These are phyloP conservation scores for Yamadazyma membranifaciens DNA, from an alignment of 1,139 yeast species.

Conservation along the genomic window DNA sequence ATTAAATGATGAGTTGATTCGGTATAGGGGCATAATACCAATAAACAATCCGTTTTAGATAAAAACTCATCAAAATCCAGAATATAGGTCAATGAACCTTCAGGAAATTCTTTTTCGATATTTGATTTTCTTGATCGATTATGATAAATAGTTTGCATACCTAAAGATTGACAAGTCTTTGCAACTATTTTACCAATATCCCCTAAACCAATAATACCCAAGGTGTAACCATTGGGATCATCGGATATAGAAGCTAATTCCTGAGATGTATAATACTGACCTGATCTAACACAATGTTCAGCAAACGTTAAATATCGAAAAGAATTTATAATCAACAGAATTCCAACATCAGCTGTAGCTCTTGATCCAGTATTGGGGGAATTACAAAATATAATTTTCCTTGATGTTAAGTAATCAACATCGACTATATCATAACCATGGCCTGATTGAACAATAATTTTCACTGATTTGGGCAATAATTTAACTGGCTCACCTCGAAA, in stretches of 20 bases:
- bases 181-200: conserved; percentile 35
- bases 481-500: conserved; percentile 28
- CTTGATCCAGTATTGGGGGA: conserved; percentile 33
- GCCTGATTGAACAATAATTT: conserved; percentile 23
- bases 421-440: conserved; percentile 41
- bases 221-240: conserved; percentile 31
- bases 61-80: conserved; percentile 26
- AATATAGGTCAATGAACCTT: conserved; percentile 20
- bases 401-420: conserved; percentile 25
- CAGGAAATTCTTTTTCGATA: conserved; percentile 19
- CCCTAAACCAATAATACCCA: conserved; percentile 37
- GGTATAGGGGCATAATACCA: conserved; percentile 34
- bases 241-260: conserved; percentile 22
- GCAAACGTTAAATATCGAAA: conserved; percentile 30
- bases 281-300: conserved; percentile 31
- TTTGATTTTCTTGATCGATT: conserved; percentile 23
- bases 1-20: conserved; percentile 27
- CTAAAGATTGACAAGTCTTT: conserved; percentile 27
- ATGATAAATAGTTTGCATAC: conserved; percentile 33
- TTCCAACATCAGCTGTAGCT: conserved; percentile 37
- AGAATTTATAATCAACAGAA: conserved; percentile 23
- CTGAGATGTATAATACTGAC: conserved; percentile 25
- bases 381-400: conserved; percentile 31
- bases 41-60: conserved; percentile 28
- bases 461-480: conserved; percentile 28